Evolutionary conservation across 1,139 yeast genomes (phyloP).

Genomic region (Magnusiomyces tetraspermus): DNA sequence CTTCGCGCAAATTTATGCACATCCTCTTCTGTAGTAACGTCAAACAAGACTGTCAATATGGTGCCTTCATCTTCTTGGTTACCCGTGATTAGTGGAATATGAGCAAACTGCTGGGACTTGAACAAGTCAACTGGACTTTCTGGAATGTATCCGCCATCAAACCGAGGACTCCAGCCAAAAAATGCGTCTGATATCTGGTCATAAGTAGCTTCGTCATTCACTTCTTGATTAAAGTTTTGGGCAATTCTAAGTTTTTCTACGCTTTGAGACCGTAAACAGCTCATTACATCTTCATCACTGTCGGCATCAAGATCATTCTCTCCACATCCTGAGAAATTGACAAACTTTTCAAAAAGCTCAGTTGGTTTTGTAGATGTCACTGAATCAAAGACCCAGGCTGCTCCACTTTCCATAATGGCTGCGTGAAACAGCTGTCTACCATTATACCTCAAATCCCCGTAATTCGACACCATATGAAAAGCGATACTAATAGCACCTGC

Average conservation of each 20-base stretch:
- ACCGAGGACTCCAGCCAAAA: conserved; percentile 18
- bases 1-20: conserved; percentile 10
- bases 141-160: conserved; percentile 17
- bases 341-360: conserved; percentile 11
- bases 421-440: conserved; percentile 21
- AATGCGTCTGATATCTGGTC: background rate
- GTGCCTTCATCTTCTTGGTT: conserved; percentile 19
- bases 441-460: conserved; percentile 12
- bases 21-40: conserved; percentile 13
- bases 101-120: conserved; percentile 12
- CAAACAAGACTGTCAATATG: conserved; percentile 10
- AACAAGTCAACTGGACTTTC: conserved; percentile 13
- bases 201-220: conserved; percentile 7
- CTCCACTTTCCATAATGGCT: conserved; percentile 25
- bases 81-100: conserved; percentile 17
- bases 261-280: conserved; percentile 15
- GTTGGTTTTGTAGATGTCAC: conserved; percentile 7
- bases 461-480: conserved; percentile 20
- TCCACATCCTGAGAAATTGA: conserved; percentile 16
- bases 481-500: conserved; percentile 30
- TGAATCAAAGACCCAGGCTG: conserved; percentile 6
- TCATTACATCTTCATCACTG: conserved; percentile 3
- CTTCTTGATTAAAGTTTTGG: conserved; percentile 12
- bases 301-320: conserved; percentile 4
- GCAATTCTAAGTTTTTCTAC: conserved; percentile 11